Conservation (phyloP, 352 stramenopile genomes). For the Plasmopara halstedii region DNA sequence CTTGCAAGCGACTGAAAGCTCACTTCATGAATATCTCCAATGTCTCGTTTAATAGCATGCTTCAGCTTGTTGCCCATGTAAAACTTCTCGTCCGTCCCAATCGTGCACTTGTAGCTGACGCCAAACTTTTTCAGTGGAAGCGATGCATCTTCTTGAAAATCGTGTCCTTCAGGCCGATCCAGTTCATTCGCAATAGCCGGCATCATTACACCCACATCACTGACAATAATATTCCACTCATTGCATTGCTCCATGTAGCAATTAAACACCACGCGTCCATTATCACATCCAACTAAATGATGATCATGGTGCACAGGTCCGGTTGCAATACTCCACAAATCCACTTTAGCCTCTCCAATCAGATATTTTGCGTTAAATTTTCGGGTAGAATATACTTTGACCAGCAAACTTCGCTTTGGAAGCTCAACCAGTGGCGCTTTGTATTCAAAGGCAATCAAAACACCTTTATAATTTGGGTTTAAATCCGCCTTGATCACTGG, state of each 20-base stretch:
- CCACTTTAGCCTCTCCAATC: conserved; percentile 68
- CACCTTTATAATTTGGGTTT: conserved; percentile 84
- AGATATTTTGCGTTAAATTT: conserved; percentile 73
- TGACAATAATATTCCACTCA: conserved; percentile 86
- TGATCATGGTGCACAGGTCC: conserved; percentile 85
- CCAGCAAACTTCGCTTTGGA: conserved; percentile 45
- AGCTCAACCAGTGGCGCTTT: conserved; percentile 52
- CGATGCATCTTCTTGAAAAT: conserved; percentile 86
- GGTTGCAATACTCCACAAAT: conserved; percentile 76
- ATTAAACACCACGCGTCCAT: conserved; percentile 85
- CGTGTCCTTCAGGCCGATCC: conserved; percentile 81
- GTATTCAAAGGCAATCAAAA: conserved; percentile 85
- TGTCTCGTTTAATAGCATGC: conserved; percentile 62
- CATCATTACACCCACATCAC: conserved; percentile 86
- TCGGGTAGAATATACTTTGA: conserved; percentile 81
- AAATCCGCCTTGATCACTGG: conserved; percentile 81
- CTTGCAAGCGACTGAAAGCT: conserved; percentile 82
- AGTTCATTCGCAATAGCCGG: conserved; percentile 81
- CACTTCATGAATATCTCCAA: conserved; percentile 78
- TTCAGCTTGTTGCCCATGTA: conserved; percentile 83
- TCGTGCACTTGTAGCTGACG: conserved; percentile 87
- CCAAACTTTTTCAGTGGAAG: conserved; percentile 84
- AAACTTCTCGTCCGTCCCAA: conserved; percentile 81
- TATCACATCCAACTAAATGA: conserved; percentile 78
- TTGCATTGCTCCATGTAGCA: conserved; percentile 89